These are phyloP conservation scores for Cercophora scortea DNA, from an alignment of 495 filamentous ascomycete genomes.

Conservation along the genomic window DNA sequence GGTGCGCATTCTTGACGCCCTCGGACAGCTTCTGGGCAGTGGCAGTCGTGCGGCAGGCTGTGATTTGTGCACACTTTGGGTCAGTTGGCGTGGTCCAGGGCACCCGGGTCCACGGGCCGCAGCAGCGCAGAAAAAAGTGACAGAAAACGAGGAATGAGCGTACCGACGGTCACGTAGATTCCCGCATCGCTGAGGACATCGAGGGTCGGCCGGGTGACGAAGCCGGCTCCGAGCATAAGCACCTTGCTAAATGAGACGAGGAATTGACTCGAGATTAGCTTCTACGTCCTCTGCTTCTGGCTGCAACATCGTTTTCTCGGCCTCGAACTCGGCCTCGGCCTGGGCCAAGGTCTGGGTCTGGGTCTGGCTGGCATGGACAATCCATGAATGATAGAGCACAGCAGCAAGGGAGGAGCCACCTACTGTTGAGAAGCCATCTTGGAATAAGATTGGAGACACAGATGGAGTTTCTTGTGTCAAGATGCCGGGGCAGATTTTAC, in stretches of 20 bases:
- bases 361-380: too few relatives aligned
- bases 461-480: background rate
- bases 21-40: slow-evolving; percentile 64
- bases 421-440: slow-evolving; percentile 28
- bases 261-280: background rate
- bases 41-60: slow-evolving; percentile 81
- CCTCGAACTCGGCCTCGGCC: too few relatives aligned
- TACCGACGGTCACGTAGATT: slow-evolving; percentile 79
- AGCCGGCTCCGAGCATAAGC: slow-evolving; percentile 70
- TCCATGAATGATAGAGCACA: background rate
- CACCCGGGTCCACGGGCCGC: too few relatives aligned
- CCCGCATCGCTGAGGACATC: slow-evolving; percentile 67
- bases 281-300: too few relatives aligned
- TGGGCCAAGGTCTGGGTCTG: too few relatives aligned
- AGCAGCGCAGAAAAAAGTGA: slow-evolving; percentile 4
- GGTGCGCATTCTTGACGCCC: slow-evolving; percentile 60
- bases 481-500: background rate
- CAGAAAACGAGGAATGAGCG: slow-evolving; percentile 12
- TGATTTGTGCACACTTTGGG: background rate
- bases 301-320: too few relatives aligned
- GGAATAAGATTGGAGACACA: background rate
- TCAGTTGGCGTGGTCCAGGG: too few relatives aligned
- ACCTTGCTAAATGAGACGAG: slow-evolving; percentile 31
- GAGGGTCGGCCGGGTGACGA: slow-evolving; percentile 75
- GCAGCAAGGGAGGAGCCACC: background rate